These are phyloP conservation scores for Cercophora newfieldiana DNA, from an alignment of 495 filamentous ascomycete genomes.

Conservation along the genomic window DNA sequence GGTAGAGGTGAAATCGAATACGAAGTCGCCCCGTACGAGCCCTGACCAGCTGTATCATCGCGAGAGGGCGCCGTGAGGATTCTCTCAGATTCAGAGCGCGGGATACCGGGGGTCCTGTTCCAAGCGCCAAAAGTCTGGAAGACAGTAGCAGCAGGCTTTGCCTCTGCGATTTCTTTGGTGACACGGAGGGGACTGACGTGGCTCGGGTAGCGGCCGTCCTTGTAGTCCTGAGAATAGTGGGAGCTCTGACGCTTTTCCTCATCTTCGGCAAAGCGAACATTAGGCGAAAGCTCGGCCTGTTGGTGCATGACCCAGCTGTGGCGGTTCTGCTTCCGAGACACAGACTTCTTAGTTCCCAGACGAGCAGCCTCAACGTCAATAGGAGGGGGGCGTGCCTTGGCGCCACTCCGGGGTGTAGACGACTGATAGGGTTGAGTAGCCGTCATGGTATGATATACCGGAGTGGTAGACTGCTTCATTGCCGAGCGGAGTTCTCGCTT, in stretches of 20 bases:
- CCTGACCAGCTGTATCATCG: background rate
- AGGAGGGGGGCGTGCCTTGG: background rate
- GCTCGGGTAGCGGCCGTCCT: background rate
- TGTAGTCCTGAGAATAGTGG: conserved; percentile 28
- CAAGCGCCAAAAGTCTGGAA: background rate
- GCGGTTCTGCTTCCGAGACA: background rate
- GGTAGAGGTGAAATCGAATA: conserved; percentile 8
- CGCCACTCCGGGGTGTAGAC: background rate
- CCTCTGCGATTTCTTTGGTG: conserved; percentile 7
- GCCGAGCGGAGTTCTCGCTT: background rate
- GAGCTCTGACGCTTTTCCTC: conserved; percentile 17
- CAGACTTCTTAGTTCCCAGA: background rate
- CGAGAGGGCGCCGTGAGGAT: background rate
- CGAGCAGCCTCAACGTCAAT: background rate
- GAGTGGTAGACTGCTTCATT: background rate
- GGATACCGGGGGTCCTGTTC: background rate
- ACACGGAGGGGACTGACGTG: conserved; percentile 31
- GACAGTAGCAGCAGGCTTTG: background rate
- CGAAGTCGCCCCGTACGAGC: conserved; percentile 16
- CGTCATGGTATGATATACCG: background rate
- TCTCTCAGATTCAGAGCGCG: background rate
- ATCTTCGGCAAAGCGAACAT: background rate
- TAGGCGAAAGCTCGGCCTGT: background rate
- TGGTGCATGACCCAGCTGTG: background rate
- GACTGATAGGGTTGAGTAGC: background rate